phyloP scores from a whole-genome alignment of 1,284 basidiomycete genomes.

The Ceratobasidium sp. region DNA sequence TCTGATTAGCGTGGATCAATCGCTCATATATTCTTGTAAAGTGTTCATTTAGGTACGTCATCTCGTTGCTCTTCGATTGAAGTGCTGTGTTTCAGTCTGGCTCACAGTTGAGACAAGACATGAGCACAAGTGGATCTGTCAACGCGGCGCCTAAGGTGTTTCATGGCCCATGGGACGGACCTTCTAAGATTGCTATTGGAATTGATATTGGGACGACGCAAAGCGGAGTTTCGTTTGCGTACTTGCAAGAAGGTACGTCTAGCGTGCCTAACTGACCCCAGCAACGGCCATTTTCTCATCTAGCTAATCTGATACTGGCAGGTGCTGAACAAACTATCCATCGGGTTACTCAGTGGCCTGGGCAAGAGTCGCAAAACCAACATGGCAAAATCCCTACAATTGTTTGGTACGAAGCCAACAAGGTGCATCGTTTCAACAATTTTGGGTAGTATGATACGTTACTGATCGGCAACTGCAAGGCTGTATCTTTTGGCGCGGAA shows the following conservation, averaged over 20 bases:
- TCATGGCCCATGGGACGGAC: constrained; percentile 35
- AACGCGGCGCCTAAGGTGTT: neutral
- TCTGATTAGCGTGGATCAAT: too few species aligned
- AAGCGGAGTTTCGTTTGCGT: constrained; percentile 34
- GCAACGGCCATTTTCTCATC: neutral
- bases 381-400: constrained; percentile 40
- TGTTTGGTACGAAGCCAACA: constrained; percentile 38
- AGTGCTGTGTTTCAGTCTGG: too few species aligned
- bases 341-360: constrained; percentile 42
- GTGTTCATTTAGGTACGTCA: too few species aligned
- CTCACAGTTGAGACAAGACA: too few species aligned
- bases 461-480: neutral
- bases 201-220: constrained; percentile 43
- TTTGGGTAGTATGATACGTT: neutral
- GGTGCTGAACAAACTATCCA: neutral
- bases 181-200: constrained; percentile 38
- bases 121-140: too few species aligned
- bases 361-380: constrained; percentile 27
- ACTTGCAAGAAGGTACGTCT: constrained; percentile 6
- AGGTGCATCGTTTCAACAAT: neutral
- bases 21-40: too few species aligned
- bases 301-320: neutral
- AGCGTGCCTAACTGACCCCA: too few species aligned
- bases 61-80: too few species aligned
- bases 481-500: constrained; percentile 38